Evolutionary conservation across 305 asterid species (phyloP).

Genomic region (Nicotiana rustica): DNA sequence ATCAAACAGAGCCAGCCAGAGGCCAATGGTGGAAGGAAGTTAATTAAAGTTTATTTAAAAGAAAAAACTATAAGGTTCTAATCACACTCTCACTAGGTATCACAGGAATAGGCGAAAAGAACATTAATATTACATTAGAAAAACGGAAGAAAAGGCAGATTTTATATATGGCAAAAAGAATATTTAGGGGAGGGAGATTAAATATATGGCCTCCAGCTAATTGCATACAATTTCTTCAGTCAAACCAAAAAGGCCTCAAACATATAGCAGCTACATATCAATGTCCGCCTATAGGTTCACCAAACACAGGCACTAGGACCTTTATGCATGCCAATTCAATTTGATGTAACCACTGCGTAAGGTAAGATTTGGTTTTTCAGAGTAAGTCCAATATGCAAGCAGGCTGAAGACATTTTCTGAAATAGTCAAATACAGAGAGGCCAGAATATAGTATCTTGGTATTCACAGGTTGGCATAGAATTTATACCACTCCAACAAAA

Average conservation of each 20-base stretch:
- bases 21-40: neutral
- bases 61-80: neutral
- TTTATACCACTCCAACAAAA: constrained; percentile 84
- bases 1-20: constrained; percentile 9
- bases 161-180: neutral
- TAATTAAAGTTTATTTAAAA: neutral
- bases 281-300: neutral
- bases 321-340: constrained; percentile 8
- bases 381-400: neutral
- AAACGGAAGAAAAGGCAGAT: neutral
- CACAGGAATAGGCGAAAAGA: constrained; percentile 7
- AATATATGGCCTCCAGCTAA: neutral
- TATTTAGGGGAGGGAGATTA: neutral
- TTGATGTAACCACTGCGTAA: neutral
- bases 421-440: neutral
- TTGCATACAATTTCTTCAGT: neutral
- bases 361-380: constrained; percentile 15
- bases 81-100: constrained; percentile 18
- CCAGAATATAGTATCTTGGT: constrained; percentile 29
- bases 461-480: constrained; percentile 25
- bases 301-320: neutral
- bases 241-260: constrained; percentile 26
- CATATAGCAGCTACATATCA: constrained; percentile 19
- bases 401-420: neutral
- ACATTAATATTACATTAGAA: neutral